Percentiles rank a stretch among this genome's conserved stretches.
Conservation (phyloP, 73 alveolate genomes). For the Tetrahymena borealis region DNA sequence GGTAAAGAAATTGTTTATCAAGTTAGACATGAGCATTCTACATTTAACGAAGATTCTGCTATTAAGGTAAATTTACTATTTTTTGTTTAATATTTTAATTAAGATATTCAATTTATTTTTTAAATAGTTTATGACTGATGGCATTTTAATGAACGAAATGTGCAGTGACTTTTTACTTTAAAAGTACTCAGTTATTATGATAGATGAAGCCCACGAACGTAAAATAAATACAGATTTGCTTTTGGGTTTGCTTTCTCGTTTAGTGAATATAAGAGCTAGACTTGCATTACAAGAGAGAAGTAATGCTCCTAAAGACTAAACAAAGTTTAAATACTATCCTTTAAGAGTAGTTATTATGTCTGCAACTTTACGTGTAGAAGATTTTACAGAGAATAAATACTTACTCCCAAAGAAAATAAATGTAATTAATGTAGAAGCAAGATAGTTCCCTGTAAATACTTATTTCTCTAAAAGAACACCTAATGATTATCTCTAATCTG, state of each 20-base stretch:
- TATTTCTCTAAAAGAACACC: constrained; percentile 80
- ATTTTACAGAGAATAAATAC: constrained; percentile 82
- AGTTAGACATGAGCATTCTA: constrained; percentile 82
- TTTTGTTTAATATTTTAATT: background rate
- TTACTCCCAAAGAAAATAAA: constrained; percentile 52
- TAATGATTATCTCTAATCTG: constrained; percentile 87
- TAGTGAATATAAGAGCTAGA: constrained; percentile 76
- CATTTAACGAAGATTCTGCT: constrained; percentile 58
- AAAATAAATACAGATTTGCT: constrained; percentile 93
- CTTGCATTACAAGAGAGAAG: constrained; percentile 52
- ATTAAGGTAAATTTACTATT: constrained; percentile 47
- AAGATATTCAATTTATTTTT: background rate
- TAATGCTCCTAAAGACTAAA: constrained; percentile 38
- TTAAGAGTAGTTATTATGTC: constrained; percentile 93
- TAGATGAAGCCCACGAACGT: constrained; percentile 99
- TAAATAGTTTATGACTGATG: constrained; percentile 94
- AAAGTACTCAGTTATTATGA: constrained; percentile 89
- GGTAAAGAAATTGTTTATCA: constrained; percentile 94
- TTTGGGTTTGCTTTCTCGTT: constrained; percentile 85
- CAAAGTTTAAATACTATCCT: constrained; percentile 37
- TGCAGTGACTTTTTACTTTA: constrained; percentile 72
- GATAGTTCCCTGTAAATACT: constrained; percentile 88
- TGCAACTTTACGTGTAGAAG: constrained; percentile 93
- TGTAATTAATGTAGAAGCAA: constrained; percentile 76
- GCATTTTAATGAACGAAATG: constrained; percentile 86